A percentile compares a stretch with the other conserved stretches of the same genome.
Conservation (phyloP, 495 filamentous ascomycete genomes). For the Podospora pseudoanserina region DNA sequence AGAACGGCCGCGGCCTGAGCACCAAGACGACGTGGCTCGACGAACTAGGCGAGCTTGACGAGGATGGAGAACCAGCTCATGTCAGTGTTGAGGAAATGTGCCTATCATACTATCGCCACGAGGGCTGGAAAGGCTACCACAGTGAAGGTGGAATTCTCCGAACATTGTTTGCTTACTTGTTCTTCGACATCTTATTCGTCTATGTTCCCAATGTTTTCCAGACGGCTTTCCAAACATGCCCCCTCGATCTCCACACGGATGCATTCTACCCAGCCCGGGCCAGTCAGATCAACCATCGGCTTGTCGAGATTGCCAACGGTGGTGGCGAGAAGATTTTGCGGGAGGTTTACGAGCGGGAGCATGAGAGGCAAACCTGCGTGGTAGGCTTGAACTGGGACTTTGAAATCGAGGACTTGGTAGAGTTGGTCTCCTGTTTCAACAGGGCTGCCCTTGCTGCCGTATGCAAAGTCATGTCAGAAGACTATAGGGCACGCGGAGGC, state of each 20-base stretch:
- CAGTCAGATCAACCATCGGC: slow-evolving; percentile 83
- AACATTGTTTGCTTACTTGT: slow-evolving; percentile 87
- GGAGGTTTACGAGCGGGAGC: slow-evolving; percentile 60
- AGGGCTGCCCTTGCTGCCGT: slow-evolving; percentile 75
- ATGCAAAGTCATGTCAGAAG: slow-evolving; percentile 92
- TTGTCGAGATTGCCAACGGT: slow-evolving; percentile 81
- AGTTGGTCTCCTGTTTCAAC: slow-evolving; percentile 76
- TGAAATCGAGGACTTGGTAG: slow-evolving; percentile 70
- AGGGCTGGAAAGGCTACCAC: slow-evolving; percentile 94
- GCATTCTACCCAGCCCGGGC: slow-evolving; percentile 82
- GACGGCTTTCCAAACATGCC: slow-evolving; percentile 88
- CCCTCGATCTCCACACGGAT: slow-evolving; percentile 89
- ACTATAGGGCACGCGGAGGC: slow-evolving; percentile 80
- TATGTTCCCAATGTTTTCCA: slow-evolving; percentile 97
- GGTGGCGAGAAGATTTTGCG: slow-evolving; percentile 62
- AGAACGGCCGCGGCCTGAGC: slow-evolving; percentile 47
- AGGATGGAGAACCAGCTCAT: slow-evolving; percentile 51
- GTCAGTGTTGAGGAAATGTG: slow-evolving; percentile 85
- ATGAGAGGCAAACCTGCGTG: slow-evolving; percentile 70
- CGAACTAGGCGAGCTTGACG: slow-evolving; percentile 58
- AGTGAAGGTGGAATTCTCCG: slow-evolving; percentile 84
- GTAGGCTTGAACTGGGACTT: slow-evolving; percentile 92
- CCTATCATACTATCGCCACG: slow-evolving; percentile 72
- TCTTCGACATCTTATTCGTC: slow-evolving; percentile 89
- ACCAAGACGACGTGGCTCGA: slow-evolving; percentile 88